Evolutionary conservation across 768 basidiomycete genomes (phyloP), one percentile per base, ranked within the genome.

Genomic region (Lactarius vividus): DNA sequence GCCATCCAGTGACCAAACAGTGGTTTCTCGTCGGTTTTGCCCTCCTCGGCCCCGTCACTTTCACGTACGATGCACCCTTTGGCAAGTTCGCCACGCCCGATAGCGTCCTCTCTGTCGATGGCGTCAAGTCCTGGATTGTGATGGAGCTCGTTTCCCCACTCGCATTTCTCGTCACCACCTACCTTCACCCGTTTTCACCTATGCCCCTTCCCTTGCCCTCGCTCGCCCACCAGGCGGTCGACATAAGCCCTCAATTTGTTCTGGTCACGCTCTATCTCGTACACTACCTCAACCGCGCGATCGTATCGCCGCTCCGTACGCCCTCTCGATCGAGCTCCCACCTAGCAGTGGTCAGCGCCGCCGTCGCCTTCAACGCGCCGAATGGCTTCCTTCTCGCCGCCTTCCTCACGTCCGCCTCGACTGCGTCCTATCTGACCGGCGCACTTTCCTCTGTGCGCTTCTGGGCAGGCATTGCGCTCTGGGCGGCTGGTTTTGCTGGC

Each of bases 281-380:
- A 1, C 94, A 97, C 78, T 96, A 98, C 76, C 68, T 83, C 60
- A 94, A 96, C 76, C 91, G 96, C 58, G 86, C 92, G 5, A 63
- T 94, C 58, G 71, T 97, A 37, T 90, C 87, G 2, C 92, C 93
- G 7, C 78, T 96, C 5, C 83, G 92, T 65, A 88, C 92, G 0
- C 91, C 94, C 0, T 85, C 86, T 37, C 85, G 94, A 53, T 89
- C 90, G 0, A 88, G 85, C 64, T 82, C 88, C 13, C 91, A 96
- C 77, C 73, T 93, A 64, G 73, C 78, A 58, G 87, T 96, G 11
- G 78, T 86, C 1, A 42, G 89, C 11, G 64, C 69, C 5, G 90
- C 81, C 0, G 72, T 85, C 4, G 9, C 73, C 0, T 96, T 94
- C 82, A 96, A 96, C 75, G 54, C 81, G 56, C 59, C 85, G 66